Conservation (phyloP, 305 asterid genomes). For the Lippia alba region DNA sequence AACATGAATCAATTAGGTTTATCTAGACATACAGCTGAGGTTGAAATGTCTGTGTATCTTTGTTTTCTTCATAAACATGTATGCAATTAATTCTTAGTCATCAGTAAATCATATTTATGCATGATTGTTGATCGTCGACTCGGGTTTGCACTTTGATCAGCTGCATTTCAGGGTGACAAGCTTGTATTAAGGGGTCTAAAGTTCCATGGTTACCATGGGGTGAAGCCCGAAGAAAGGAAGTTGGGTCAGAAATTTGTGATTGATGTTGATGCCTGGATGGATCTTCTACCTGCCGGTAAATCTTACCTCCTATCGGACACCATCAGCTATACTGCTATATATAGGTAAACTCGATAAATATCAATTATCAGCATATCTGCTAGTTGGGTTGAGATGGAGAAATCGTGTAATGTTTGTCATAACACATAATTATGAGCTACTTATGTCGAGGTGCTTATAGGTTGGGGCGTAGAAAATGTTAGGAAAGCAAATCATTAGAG, state of each 20-base stretch:
- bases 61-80: background rate
- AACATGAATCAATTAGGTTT: background rate
- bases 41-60: constrained; percentile 2
- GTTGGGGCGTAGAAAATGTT: constrained; percentile 1
- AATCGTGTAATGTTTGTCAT: background rate
- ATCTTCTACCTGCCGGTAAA: constrained; percentile 74
- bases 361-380: background rate
- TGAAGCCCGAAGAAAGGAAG: constrained; percentile 76
- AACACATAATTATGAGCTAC: background rate
- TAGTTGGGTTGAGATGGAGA: constrained; percentile 17
- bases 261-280: constrained; percentile 96
- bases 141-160: constrained; percentile 8
- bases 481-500: no score
- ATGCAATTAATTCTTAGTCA: background rate
- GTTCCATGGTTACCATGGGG: constrained; percentile 96
- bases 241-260: constrained; percentile 87
- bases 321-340: constrained; percentile 80
- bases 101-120: background rate
- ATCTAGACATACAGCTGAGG: background rate
- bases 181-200: constrained; percentile 88
- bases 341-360: constrained; percentile 51
- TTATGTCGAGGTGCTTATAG: background rate
- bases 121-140: background rate
- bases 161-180: constrained; percentile 65
- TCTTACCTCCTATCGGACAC: constrained; percentile 77